A percentile compares a stretch with the other conserved stretches of the same genome.
These are phyloP conservation scores for Calonectria naviculata DNA, from an alignment of 2,329 filamentous ascomycete species.

Conservation along the genomic window DNA sequence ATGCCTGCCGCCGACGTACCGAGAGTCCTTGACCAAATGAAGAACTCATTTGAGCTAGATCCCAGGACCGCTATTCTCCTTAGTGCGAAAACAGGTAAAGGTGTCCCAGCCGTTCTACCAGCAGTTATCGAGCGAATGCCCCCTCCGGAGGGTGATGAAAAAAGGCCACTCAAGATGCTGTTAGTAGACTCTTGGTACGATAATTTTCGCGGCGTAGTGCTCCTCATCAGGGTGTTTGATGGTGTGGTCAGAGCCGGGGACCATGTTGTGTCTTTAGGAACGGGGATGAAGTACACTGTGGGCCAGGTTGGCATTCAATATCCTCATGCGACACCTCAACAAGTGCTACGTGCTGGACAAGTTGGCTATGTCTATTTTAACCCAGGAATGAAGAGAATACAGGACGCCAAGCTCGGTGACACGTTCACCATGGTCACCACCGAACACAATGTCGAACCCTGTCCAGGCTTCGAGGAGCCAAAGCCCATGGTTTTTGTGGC, in stretches of 20 bases:
- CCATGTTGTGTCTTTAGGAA: conserved; percentile 87
- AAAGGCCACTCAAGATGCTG: conserved; percentile 81
- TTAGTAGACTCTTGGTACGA: conserved; percentile 99
- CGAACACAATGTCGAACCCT: conserved; percentile 80
- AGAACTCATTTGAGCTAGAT: conserved; percentile 88
- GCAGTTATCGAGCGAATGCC: conserved; percentile 88
- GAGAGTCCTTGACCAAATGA: conserved; percentile 87
- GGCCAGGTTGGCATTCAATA: conserved; percentile 98
- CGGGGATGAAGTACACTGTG: conserved; percentile 88
- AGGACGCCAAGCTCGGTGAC: conserved; percentile 96
- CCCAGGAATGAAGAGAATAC: conserved; percentile 96
- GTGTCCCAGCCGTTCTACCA: conserved; percentile 85
- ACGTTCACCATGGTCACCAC: conserved; percentile 88
- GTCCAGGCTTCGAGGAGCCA: conserved; percentile 95
- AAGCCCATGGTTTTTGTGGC: conserved; percentile 99
- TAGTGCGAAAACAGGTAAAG: conserved; percentile 93
- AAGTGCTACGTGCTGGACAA: conserved; percentile 85
- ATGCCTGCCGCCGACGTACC: conserved; percentile 89
- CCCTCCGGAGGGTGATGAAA: conserved; percentile 78
- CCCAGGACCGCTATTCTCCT: conserved; percentile 76
- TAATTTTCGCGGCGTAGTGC: conserved; percentile 91
- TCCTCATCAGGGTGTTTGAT: conserved; percentile 92
- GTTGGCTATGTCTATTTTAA: conserved; percentile 98
- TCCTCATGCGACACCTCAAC: conserved; percentile 85
- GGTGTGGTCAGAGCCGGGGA: conserved; percentile 86